A percentile compares a stretch with the other conserved stretches of the same genome.
Conservation (phyloP, 2,329 filamentous ascomycete genomes). For the Paecilomyces niveus region DNA sequence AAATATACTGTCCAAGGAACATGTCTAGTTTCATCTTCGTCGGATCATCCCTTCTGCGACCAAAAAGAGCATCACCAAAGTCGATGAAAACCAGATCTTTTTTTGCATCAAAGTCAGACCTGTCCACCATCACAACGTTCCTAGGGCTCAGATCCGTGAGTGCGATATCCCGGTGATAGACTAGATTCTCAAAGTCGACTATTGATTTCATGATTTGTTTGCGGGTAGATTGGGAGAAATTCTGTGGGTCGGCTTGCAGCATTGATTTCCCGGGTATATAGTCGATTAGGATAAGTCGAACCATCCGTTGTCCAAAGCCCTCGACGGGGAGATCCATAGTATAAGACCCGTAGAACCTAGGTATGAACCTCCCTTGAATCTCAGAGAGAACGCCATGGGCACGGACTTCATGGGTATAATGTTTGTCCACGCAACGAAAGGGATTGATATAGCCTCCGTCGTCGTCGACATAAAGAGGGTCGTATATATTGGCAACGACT, state of each 20-base stretch:
- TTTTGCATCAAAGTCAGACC: neutral
- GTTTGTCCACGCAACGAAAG: constrained; percentile 15
- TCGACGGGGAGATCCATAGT: constrained; percentile 11
- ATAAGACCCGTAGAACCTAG: constrained; percentile 17
- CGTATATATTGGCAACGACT: constrained; percentile 17
- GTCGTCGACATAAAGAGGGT: constrained; percentile 17
- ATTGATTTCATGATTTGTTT: constrained; percentile 13
- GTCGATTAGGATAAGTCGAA: constrained; percentile 17
- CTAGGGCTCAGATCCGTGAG: constrained; percentile 9
- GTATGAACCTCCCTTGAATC: constrained; percentile 13
- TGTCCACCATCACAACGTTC: constrained; percentile 11
- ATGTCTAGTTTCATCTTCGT: neutral
- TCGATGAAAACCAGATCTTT: constrained; percentile 10
- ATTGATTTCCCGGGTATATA: constrained; percentile 13
- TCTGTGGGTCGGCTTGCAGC: constrained; percentile 6
- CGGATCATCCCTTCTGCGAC: constrained; percentile 8
- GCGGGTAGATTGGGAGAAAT: constrained; percentile 7
- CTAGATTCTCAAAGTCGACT: constrained; percentile 12
- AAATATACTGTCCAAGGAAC: no score
- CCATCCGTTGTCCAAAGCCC: constrained; percentile 3
- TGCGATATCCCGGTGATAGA: constrained; percentile 9
- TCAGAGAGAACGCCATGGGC: constrained; percentile 10
- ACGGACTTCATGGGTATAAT: constrained; percentile 17
- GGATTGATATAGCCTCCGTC: constrained; percentile 13
- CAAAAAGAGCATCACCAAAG: constrained; percentile 11